Evolutionary conservation across 2,329 filamentous ascomycete species (phyloP).

Genomic region (Fusarium oligoseptatum): DNA sequence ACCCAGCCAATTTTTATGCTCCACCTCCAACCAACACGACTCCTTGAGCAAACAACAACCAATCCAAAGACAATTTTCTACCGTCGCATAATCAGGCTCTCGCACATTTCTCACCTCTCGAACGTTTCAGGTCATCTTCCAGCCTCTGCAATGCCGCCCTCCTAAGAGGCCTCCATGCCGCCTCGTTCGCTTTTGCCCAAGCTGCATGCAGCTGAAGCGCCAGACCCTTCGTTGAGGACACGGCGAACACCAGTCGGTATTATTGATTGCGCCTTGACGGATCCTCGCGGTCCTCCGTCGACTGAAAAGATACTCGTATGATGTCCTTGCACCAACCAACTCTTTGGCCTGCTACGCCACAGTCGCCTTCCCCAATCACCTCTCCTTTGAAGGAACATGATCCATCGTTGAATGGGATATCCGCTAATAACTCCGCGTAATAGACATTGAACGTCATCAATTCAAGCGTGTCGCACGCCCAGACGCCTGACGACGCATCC

Average conservation of each 20-base stretch:
- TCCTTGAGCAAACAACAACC: no score
- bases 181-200: background rate
- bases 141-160: no score
- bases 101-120: no score
- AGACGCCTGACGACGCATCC: background rate
- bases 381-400: background rate
- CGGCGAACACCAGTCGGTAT: background rate
- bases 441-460: background rate
- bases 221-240: background rate
- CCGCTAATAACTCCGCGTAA: background rate
- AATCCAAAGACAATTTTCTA: no score
- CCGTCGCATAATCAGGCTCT: no score
- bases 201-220: background rate
- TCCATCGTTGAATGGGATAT: no score
- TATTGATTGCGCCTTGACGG: background rate
- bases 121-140: no score
- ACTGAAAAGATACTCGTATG: background rate
- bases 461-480: background rate
- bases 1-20: no score
- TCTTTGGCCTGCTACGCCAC: background rate
- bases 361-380: no score
- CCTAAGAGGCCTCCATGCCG: background rate
- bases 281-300: background rate
- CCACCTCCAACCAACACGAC: no score
- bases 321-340: no score